Evolutionary conservation across 306 rosid species (phyloP).

Genomic region (Medicago ruthenica): DNA sequence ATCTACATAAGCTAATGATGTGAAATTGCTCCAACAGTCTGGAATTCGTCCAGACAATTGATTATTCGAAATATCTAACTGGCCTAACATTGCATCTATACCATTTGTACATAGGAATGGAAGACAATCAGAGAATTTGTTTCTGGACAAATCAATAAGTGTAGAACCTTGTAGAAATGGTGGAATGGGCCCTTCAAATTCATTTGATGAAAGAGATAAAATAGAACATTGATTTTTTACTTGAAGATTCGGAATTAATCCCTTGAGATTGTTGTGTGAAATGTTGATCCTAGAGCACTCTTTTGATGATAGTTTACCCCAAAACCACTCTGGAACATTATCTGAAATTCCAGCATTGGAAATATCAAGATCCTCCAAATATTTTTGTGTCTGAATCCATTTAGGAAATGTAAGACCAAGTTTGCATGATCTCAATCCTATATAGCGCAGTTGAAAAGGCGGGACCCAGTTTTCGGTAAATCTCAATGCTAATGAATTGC

Average conservation of each 20-base stretch:
- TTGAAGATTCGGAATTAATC: background rate
- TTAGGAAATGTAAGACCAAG: background rate
- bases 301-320: background rate
- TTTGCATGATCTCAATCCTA: background rate
- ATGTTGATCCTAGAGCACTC: background rate
- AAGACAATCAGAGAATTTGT: conserved; percentile 19
- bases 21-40: background rate
- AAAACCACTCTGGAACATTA: background rate
- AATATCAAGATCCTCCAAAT: background rate
- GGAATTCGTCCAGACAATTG: background rate
- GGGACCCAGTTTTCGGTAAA: background rate
- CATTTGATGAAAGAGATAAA: background rate
- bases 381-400: background rate
- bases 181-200: conserved; percentile 31
- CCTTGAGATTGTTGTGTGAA: background rate
- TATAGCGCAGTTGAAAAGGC: background rate
- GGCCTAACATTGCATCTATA: background rate
- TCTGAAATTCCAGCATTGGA: background rate
- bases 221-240: background rate
- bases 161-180: conserved; percentile 1
- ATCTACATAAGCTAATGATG: conserved; percentile 11
- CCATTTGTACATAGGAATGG: background rate
- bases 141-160: conserved; percentile 29
- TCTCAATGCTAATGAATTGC: background rate
- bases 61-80: conserved; percentile 25